A percentile compares a stretch with the other conserved stretches of the same genome.
Evolutionary conservation across 331 rosid genomes (phyloP).

Genomic region (Malus hybrid): DNA sequence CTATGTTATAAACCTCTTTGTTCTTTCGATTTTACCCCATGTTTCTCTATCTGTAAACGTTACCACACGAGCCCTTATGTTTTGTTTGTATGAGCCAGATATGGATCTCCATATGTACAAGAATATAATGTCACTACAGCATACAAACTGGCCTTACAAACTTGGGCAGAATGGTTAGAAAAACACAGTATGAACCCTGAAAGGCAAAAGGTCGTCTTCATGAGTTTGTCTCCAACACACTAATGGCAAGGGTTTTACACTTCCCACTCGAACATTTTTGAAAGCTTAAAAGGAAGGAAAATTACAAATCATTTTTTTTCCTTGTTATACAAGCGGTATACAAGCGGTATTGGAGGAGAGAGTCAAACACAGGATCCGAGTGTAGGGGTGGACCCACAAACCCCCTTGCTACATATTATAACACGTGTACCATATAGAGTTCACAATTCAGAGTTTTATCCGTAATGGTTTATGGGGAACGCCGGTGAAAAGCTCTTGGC

Average conservation of each 20-base stretch:
- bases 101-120: conserved; percentile 49
- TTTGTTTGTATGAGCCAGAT: conserved; percentile 20
- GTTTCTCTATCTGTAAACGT: no score
- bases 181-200: conserved; percentile 40
- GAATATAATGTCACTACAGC: conserved; percentile 79
- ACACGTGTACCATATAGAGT: no score
- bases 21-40: neutral
- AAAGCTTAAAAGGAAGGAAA: neutral
- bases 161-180: conserved; percentile 85
- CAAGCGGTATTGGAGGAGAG: no score
- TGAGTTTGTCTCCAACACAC: conserved; percentile 91
- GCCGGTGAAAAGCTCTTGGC: conserved; percentile 72
- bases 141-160: conserved; percentile 68
- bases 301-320: no score
- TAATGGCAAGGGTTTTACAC: conserved; percentile 50
- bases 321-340: no score
- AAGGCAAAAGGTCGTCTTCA: conserved; percentile 62
- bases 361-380: no score
- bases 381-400: no score
- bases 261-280: neutral
- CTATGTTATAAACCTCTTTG: neutral
- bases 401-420: no score
- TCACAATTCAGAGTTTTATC: no score
- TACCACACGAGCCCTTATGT: no score
- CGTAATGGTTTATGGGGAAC: conserved; percentile 51